phyloP scores from a whole-genome alignment of 2,329 filamentous ascomycete species.

The Calcarisporium arbuscula region DNA sequence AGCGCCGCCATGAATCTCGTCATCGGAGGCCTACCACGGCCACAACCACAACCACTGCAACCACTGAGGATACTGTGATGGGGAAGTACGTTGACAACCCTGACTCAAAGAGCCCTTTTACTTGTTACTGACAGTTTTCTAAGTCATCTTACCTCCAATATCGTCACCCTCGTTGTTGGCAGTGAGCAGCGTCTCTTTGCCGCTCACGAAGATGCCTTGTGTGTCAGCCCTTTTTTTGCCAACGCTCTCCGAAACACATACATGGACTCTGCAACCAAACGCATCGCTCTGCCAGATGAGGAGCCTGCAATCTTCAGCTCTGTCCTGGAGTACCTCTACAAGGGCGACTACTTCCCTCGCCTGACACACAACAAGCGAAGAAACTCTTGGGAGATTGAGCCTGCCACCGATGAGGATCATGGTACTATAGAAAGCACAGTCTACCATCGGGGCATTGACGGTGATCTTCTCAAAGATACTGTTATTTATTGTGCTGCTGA shows the following conservation, averaged over 20 bases:
- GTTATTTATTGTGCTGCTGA: conserved; percentile 86
- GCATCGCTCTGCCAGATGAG: conserved; percentile 75
- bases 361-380: conserved; percentile 75
- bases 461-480: conserved; percentile 76
- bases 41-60: conserved; percentile 29
- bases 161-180: conserved; percentile 78
- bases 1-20: conserved; percentile 45
- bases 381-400: conserved; percentile 78
- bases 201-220: conserved; percentile 81
- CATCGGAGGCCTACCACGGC: conserved; percentile 42
- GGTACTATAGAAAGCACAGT: conserved; percentile 57
- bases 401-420: conserved; percentile 38
- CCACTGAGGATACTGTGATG: conserved; percentile 32
- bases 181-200: conserved; percentile 81
- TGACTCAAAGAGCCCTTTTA: too few species aligned
- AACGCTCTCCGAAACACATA: conserved; percentile 28
- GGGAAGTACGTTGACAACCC: conserved; percentile 39
- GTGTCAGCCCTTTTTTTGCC: conserved; percentile 69
- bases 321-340: conserved; percentile 86
- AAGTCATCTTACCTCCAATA: conserved; percentile 57
- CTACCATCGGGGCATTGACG: conserved; percentile 58
- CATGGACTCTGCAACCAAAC: conserved; percentile 44
- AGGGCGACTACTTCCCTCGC: conserved; percentile 86
- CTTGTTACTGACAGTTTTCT: conserved; percentile 3
- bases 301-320: conserved; percentile 88